A percentile compares a stretch with the other conserved stretches of the same genome.
Conservation (phyloP, 768 basidiomycete genomes). For the Boletus fagicola region DNA sequence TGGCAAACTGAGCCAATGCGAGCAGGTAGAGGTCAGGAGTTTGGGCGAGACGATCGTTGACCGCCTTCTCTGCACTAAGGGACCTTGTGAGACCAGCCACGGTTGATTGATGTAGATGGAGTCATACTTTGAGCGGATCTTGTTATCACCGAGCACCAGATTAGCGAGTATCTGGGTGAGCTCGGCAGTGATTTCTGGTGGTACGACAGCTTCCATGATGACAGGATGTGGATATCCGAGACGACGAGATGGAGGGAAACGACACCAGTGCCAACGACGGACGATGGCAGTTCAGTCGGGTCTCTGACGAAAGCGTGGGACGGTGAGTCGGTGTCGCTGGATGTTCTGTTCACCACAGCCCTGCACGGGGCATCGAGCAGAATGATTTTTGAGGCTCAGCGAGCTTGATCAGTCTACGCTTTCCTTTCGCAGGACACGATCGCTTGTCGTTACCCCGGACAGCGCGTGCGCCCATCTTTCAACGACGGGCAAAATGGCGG, state of each 20-base stretch:
- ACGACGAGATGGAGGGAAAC: not conserved
- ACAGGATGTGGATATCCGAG: not conserved
- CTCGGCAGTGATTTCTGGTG: conserved; percentile 70
- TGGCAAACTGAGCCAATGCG: conserved; percentile 76
- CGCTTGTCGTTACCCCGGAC: not conserved
- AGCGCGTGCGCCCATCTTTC: not conserved
- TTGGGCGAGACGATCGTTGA: conserved; percentile 75
- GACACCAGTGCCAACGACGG: not conserved
- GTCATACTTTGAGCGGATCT: conserved; percentile 65
- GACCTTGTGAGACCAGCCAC: conserved; percentile 8
- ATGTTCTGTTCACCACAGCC: not conserved
- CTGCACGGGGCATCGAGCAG: not conserved
- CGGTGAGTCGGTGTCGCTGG: not conserved
- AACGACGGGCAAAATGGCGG: too few relatives aligned
- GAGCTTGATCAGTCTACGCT: not conserved
- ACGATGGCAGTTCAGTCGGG: not conserved
- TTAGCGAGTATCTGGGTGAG: conserved; percentile 84
- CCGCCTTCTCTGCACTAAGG: conserved; percentile 70
- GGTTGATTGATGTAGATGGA: not conserved
- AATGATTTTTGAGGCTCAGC: not conserved
- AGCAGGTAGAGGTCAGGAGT: conserved; percentile 79
- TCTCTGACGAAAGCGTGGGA: not conserved
- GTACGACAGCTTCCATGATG: conserved; percentile 35
- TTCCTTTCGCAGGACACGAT: not conserved
- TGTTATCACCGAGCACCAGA: conserved; percentile 80